These are phyloP conservation scores for Akanthomyces lecanii DNA, from an alignment of 2,329 filamentous ascomycete species.

Conservation along the genomic window DNA sequence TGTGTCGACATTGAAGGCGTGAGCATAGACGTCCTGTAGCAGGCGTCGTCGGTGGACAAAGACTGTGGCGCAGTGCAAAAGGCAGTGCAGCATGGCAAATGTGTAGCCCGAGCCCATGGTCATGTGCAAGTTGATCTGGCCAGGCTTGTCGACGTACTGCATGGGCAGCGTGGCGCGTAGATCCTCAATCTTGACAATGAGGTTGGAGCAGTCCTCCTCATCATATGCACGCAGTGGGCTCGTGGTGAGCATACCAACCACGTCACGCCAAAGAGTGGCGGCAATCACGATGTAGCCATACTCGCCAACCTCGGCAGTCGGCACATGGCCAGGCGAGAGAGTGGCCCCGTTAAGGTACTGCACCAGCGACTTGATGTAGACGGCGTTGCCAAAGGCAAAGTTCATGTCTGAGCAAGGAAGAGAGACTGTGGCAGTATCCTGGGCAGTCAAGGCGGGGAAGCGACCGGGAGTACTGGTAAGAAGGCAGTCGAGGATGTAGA, in stretches of 20 bases:
- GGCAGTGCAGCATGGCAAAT: slow-evolving; percentile 59
- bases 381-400: slow-evolving; percentile 58
- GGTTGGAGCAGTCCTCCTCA: slow-evolving; percentile 47
- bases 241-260: slow-evolving; percentile 57
- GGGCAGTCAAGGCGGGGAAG: slow-evolving; percentile 50
- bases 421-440: slow-evolving; percentile 52
- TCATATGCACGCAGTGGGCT: slow-evolving; percentile 49
- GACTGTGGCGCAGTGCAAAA: slow-evolving; percentile 57
- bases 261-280: slow-evolving; percentile 58
- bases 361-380: slow-evolving; percentile 53
- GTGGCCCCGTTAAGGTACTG: slow-evolving; percentile 35
- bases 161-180: slow-evolving; percentile 52
- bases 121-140: slow-evolving; percentile 58
- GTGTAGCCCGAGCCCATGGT: slow-evolving; percentile 61
- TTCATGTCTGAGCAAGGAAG: slow-evolving; percentile 59
- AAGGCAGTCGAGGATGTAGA: slow-evolving; percentile 60
- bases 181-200: slow-evolving; percentile 52
- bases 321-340: slow-evolving; percentile 34
- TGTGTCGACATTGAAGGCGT: slow-evolving; percentile 48
- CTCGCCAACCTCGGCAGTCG: slow-evolving; percentile 53
- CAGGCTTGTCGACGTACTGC: slow-evolving; percentile 58
- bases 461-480: slow-evolving; percentile 59
- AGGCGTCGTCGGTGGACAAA: slow-evolving; percentile 58
- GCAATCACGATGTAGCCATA: slow-evolving; percentile 59
- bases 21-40: slow-evolving; percentile 52